Conservation (phyloP, 768 basidiomycete species). For the Kwoniella europaea region DNA sequence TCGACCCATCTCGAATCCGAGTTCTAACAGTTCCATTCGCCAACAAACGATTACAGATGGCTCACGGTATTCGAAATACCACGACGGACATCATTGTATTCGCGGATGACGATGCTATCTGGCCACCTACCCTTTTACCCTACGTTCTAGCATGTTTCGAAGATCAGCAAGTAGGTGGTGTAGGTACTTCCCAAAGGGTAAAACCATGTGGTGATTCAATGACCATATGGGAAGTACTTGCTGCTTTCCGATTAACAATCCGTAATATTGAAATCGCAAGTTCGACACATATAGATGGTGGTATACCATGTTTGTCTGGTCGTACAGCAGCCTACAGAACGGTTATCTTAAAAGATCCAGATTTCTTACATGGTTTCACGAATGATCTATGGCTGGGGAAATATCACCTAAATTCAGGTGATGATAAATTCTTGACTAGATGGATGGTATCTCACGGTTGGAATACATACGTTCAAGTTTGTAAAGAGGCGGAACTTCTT, state of each 20-base stretch:
- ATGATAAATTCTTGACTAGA: conserved; percentile 90
- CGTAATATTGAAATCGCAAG: conserved; percentile 90
- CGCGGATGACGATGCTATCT: conserved; percentile 93
- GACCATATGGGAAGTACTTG: conserved; percentile 95
- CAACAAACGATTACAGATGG: conserved; percentile 93
- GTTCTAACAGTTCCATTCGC: conserved; percentile 90
- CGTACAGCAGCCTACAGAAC: conserved; percentile 93
- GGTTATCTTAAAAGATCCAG: conserved; percentile 91
- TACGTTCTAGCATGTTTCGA: conserved; percentile 90
- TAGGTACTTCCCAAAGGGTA: conserved; percentile 87
- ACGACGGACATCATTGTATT: conserved; percentile 93
- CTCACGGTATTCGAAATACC: conserved; percentile 86
- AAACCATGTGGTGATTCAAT: conserved; percentile 75
- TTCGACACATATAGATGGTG: conserved; percentile 90
- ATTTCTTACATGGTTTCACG: conserved; percentile 89
- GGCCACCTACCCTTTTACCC: conserved; percentile 88
- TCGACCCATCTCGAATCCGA: conserved; percentile 77
- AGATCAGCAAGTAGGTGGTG: conserved; percentile 90
- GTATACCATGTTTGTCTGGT: conserved; percentile 87
- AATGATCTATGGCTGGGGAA: conserved; percentile 93
- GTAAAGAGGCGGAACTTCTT: conserved; percentile 68
- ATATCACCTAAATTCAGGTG: conserved; percentile 91
- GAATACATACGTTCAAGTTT: conserved; percentile 78
- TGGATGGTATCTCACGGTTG: conserved; percentile 98
- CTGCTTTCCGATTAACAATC: conserved; percentile 88